Evolutionary conservation across 768 basidiomycete genomes (phyloP), one percentile per base, ranked within the genome.

Genomic region (Lactarius quietus): DNA sequence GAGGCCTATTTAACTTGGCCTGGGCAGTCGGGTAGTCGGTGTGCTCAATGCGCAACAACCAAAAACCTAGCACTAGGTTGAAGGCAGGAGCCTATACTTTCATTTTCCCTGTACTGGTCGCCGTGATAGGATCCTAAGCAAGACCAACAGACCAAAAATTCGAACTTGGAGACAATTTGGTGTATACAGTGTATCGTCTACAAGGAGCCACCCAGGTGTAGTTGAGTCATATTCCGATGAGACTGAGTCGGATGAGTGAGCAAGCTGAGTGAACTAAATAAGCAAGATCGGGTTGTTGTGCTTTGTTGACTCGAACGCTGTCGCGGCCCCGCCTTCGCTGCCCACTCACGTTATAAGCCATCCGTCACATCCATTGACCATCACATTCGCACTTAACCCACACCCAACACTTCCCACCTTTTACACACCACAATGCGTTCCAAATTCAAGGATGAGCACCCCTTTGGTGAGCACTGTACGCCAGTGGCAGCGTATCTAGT

Each of bases 381-480:
- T 53, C n/a, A 2, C 28, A 26, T 12, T 35, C 55, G 39, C 56
- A 58, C 35, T 71, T 48, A 59, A 69, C 36, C 70, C 70, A 57
- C 69, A 48, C 26, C 43, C 41, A 54, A 41, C 60, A 8, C 20
- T n/a, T 54, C 15, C 23, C 35, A 1, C 35, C 18, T 28, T 43
- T 53, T 28, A 4, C 26, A 63, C 6, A 53, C 59, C 72, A 80
- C 68, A 65, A 93, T 93, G 92, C 86, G 92, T 78, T 93, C 93
- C 74, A 95, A 95, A 80, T 95, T 95, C 83, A 95, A 95, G 87
- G 96, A 98, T 79, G 96, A 98, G 80, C 96, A 99, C 78, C 93
- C 93, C 68, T 98, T 98, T 76, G 96, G 96, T 96, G 59, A 72
- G 87, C 80, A 48, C 57, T 72, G 70, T 59, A 61, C 28, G 67